phyloP scores from a whole-genome alignment of 164 flowering plant species.

The Houttuynia cordata region DNA sequence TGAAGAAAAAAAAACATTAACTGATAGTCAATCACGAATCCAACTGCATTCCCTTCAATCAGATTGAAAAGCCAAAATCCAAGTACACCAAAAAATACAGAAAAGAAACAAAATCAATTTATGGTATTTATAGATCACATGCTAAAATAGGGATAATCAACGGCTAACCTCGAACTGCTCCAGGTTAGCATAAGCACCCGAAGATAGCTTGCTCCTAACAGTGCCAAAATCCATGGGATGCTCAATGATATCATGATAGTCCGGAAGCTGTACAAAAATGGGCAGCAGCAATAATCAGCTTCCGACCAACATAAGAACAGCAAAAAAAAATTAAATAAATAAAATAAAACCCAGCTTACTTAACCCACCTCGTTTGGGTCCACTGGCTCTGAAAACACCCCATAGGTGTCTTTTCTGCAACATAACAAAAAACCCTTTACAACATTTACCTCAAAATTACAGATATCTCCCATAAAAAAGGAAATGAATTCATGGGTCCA shows the following conservation, averaged over 20 bases:
- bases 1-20: no score
- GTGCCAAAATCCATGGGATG: slow-evolving; percentile 90
- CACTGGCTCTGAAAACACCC: slow-evolving; percentile 89
- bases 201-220: slow-evolving; percentile 55
- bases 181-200: slow-evolving; percentile 47
- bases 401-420: slow-evolving; percentile 85
- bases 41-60: no score
- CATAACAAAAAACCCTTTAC: slow-evolving; percentile 4
- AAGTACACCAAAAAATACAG: no score
- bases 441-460: neutral
- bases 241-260: slow-evolving; percentile 71
- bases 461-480: slow-evolving; percentile 2
- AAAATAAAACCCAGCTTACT: neutral
- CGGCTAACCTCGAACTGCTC: slow-evolving; percentile 77
- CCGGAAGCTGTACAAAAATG: slow-evolving; percentile 59
- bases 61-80: no score
- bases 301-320: neutral
- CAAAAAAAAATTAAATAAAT: neutral
- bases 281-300: neutral
- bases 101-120: no score
- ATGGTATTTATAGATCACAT: no score
- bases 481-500: neutral
- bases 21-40: no score
- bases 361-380: slow-evolving; percentile 78
- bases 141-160: no score